A percentile compares a stretch with the other conserved stretches of the same genome.
These are phyloP conservation scores for Schoenoplectus tabernaemontani DNA, from an alignment of 202 grass and related monocot species.

Conservation along the genomic window DNA sequence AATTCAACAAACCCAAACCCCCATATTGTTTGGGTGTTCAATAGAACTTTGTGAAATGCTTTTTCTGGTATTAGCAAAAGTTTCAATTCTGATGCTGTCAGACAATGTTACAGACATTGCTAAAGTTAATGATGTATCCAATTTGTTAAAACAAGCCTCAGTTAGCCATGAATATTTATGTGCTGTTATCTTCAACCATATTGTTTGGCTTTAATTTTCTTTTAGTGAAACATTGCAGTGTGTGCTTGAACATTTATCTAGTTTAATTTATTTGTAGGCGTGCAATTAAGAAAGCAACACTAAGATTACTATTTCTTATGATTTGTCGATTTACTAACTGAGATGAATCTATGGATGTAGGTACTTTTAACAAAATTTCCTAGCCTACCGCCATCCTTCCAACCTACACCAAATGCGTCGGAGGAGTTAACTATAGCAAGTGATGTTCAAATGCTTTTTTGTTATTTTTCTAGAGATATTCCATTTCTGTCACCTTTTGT, in stretches of 20 bases:
- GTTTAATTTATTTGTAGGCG: background rate
- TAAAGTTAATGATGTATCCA: background rate
- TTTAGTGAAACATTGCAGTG: background rate
- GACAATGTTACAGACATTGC: too few species aligned
- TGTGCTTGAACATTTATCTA: background rate
- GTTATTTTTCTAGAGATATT: background rate
- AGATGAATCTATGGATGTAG: conserved; percentile 33
- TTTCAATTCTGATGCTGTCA: too few species aligned
- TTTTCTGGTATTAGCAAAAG: background rate
- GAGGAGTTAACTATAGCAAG: conserved; percentile 83
- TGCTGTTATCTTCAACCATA: too few species aligned
- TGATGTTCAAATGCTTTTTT: conserved; percentile 18
- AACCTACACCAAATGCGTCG: conserved; percentile 60
- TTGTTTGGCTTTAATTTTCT: too few species aligned
- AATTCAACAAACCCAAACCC: too few species aligned
- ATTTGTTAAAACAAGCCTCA: background rate
- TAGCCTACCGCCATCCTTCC: conserved; percentile 75
- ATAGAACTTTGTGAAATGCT: too few species aligned
- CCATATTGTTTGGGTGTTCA: too few species aligned
- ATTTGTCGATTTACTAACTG: background rate
- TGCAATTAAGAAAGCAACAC: background rate
- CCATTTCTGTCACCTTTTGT: background rate
- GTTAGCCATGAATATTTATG: background rate
- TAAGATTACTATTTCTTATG: conserved; percentile 3
- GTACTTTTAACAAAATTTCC: conserved; percentile 83